Evolutionary conservation across 352 stramenopile species (phyloP).

Genomic region (Globisporangium lucens): DNA sequence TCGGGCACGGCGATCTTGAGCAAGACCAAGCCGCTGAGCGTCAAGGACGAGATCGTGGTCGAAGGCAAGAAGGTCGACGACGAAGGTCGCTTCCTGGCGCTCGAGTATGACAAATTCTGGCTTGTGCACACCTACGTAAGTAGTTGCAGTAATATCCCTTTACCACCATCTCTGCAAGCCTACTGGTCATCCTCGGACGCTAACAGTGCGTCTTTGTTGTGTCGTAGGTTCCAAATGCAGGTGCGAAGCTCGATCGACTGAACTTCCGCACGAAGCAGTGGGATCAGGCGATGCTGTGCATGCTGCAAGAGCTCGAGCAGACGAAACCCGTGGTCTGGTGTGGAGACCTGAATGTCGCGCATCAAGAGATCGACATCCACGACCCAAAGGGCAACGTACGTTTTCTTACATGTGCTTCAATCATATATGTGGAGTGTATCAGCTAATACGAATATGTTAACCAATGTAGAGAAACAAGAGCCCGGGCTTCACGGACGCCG

Average conservation of each 20-base stretch:
- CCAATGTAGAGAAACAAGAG: constrained; percentile 54
- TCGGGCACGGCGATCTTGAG: constrained; percentile 68
- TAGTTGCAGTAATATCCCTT: too few species aligned
- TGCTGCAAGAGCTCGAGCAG: constrained; percentile 70
- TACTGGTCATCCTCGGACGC: too few species aligned
- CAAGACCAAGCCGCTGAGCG: constrained; percentile 68
- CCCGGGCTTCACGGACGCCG: constrained; percentile 74
- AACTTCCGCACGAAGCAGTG: constrained; percentile 71
- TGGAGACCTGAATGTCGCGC: constrained; percentile 81
- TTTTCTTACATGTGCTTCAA: not conserved
- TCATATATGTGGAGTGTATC: too few species aligned
- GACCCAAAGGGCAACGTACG: constrained; percentile 78
- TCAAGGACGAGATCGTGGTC: constrained; percentile 65
- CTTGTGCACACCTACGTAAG: constrained; percentile 81
- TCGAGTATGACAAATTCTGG: constrained; percentile 77
- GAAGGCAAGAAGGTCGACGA: constrained; percentile 45
- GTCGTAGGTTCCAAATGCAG: constrained; percentile 58
- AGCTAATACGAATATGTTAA: not conserved
- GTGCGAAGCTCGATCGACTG: constrained; percentile 68
- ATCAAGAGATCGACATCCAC: constrained; percentile 88
- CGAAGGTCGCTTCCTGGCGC: constrained; percentile 76
- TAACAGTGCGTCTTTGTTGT: not conserved
- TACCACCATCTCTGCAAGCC: too few species aligned
- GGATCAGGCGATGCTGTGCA: constrained; percentile 68
- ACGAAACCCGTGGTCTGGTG: constrained; percentile 83